Percentiles rank a stretch among this genome's conserved stretches.
Evolutionary conservation across 2,329 filamentous ascomycete genomes (phyloP).

Genomic region (Fusarium sp.): DNA sequence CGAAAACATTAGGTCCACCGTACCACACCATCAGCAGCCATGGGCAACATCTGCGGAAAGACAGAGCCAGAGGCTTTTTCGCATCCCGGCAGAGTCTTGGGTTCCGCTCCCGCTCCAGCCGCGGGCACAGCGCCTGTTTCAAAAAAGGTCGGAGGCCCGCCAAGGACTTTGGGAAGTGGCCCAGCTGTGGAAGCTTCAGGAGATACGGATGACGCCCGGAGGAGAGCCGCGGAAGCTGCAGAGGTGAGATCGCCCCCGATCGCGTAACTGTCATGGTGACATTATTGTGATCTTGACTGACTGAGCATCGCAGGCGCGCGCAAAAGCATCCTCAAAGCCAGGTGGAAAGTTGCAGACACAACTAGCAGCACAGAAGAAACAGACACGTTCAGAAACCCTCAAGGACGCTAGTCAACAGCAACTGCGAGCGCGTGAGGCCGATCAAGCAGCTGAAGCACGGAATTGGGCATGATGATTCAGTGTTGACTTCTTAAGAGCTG

Average conservation of each 20-base stretch:
- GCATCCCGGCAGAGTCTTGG: slow-evolving; percentile 76
- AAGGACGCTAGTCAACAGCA: slow-evolving; percentile 74
- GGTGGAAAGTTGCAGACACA: slow-evolving; percentile 76
- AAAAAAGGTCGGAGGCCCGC: slow-evolving; percentile 62
- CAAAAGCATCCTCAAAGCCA: slow-evolving; percentile 63
- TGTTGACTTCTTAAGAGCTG: background rate
- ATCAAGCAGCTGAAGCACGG: slow-evolving; percentile 57
- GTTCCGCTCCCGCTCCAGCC: slow-evolving; percentile 57
- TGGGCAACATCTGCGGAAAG: slow-evolving; percentile 91
- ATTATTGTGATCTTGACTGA: background rate
- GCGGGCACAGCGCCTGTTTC: slow-evolving; percentile 61
- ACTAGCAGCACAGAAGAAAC: slow-evolving; percentile 77
- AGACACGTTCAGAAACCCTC: slow-evolving; percentile 73
- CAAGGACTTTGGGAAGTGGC: slow-evolving; percentile 70
- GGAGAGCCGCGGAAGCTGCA: slow-evolving; percentile 80
- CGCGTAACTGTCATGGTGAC: background rate
- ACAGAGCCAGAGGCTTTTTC: slow-evolving; percentile 74
- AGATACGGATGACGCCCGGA: slow-evolving; percentile 66
- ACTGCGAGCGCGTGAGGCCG: slow-evolving; percentile 70
- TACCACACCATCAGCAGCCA: slow-evolving; percentile 47
- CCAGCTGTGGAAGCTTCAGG: slow-evolving; percentile 40
- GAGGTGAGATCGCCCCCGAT: slow-evolving; percentile 68
- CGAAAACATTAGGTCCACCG: background rate
- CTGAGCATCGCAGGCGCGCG: slow-evolving; percentile 65
- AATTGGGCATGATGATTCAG: slow-evolving; percentile 46